These are phyloP conservation scores for Dioscorea zingiberensis DNA, from an alignment of 106 monocot genomes.

Conservation along the genomic window DNA sequence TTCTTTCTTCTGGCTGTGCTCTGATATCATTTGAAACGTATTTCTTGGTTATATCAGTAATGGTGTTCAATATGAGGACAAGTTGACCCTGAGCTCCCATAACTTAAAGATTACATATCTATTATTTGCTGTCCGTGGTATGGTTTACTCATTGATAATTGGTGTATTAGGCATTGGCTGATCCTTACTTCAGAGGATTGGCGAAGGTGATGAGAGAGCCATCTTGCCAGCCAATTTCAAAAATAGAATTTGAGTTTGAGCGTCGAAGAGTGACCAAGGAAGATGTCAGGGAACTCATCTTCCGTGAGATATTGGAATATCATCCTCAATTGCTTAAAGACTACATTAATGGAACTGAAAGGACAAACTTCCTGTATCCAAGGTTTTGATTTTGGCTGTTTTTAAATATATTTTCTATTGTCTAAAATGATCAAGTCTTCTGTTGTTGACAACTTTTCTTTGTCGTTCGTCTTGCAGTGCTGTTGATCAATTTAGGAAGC, in stretches of 20 bases:
- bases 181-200: slow-evolving; percentile 86
- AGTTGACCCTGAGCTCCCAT: too few species aligned
- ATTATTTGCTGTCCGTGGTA: too few species aligned
- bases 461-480: slow-evolving; percentile 43
- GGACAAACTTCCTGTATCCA: slow-evolving; percentile 73
- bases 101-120: too few species aligned
- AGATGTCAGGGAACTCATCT: slow-evolving; percentile 82
- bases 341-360: slow-evolving; percentile 60
- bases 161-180: slow-evolving; percentile 59
- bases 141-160: background rate
- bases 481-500: slow-evolving; percentile 83
- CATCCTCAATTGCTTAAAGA: slow-evolving; percentile 91
- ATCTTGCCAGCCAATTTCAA: slow-evolving; percentile 75
- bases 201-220: slow-evolving; percentile 84
- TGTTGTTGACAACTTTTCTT: too few species aligned
- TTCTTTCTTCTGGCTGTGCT: background rate
- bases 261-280: slow-evolving; percentile 77
- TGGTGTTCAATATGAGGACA: too few species aligned
- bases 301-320: slow-evolving; percentile 87
- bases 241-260: slow-evolving; percentile 97
- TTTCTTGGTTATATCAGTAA: too few species aligned
- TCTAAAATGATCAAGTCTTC: background rate
- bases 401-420: background rate
- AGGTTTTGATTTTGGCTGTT: slow-evolving; percentile 31
- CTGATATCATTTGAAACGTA: background rate